These are phyloP conservation scores for Arthrobotrys sinensis DNA, from an alignment of 2,329 filamentous ascomycete genomes.

Conservation along the genomic window DNA sequence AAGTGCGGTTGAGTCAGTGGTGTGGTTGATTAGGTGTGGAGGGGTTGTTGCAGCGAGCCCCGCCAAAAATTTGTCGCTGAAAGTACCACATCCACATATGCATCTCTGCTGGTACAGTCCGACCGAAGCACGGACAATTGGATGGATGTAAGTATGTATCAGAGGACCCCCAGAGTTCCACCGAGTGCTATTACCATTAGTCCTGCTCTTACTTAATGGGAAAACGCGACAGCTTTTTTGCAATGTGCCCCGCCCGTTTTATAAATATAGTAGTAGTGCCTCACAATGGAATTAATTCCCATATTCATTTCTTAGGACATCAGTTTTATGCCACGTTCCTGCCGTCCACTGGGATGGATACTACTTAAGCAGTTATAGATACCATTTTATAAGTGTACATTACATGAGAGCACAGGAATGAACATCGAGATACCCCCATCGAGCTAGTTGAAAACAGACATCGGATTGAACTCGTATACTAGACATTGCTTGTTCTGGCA, in stretches of 20 bases:
- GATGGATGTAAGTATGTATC: neutral
- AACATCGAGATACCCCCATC: slow-evolving; percentile 6
- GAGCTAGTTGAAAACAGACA: neutral
- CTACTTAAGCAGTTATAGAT: too few relatives aligned
- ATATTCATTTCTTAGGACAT: too few relatives aligned
- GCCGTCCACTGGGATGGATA: too few relatives aligned
- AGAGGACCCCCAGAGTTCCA: neutral
- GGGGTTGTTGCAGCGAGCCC: slow-evolving; percentile 45
- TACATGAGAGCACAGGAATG: neutral
- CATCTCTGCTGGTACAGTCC: neutral
- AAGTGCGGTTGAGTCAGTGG: slow-evolving; percentile 22
- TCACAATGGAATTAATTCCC: too few relatives aligned
- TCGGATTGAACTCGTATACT: too few relatives aligned
- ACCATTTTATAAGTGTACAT: too few relatives aligned
- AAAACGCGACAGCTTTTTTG: slow-evolving; percentile 2
- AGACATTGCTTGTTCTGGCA: neutral
- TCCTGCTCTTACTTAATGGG: slow-evolving; percentile 26
- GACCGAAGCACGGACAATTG: neutral
- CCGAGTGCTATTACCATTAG: slow-evolving; percentile 3
- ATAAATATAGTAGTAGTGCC: neutral
- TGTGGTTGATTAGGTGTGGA: slow-evolving; percentile 38
- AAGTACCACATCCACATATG: neutral
- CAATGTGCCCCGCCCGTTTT: neutral
- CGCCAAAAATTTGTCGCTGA: slow-evolving; percentile 45
- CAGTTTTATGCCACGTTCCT: too few relatives aligned